Conservation (phyloP, 768 basidiomycete species). For the Tephrocybe sp. region DNA sequence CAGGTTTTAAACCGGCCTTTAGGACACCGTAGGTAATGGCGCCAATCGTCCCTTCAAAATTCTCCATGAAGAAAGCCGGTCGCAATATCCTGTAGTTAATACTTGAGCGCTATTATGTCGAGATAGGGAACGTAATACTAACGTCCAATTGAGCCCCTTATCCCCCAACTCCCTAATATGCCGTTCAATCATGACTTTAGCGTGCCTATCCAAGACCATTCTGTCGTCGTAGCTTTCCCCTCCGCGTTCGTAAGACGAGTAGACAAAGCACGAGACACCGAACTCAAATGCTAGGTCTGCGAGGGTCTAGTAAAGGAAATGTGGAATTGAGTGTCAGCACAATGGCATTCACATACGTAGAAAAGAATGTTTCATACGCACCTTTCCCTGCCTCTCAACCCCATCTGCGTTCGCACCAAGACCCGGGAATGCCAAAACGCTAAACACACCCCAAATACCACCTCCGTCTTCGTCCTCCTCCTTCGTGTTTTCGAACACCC, state of each 20-base stretch:
- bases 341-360: not conserved
- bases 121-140: slow-evolving; percentile 12
- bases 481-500: slow-evolving; percentile 33
- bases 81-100: slow-evolving; percentile 29
- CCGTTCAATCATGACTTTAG: slow-evolving; percentile 35
- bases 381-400: slow-evolving; percentile 39
- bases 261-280: slow-evolving; percentile 30
- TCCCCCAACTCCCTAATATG: slow-evolving; percentile 28
- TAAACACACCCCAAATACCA: slow-evolving; percentile 37
- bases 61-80: slow-evolving; percentile 43
- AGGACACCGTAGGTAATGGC: slow-evolving; percentile 31
- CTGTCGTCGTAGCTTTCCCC: slow-evolving; percentile 32
- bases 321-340: too few species aligned
- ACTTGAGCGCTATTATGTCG: not conserved
- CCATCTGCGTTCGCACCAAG: slow-evolving; percentile 36
- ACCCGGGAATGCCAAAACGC: slow-evolving; percentile 36
- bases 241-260: slow-evolving; percentile 36
- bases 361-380: slow-evolving; percentile 12
- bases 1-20: slow-evolving; percentile 28
- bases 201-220: slow-evolving; percentile 22
- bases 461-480: slow-evolving; percentile 8
- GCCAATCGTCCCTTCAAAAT: slow-evolving; percentile 36
- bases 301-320: slow-evolving; percentile 21
- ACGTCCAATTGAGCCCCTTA: slow-evolving; percentile 36
- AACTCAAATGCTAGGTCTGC: slow-evolving; percentile 35